phyloP scores from a whole-genome alignment of 805 yeast species.

The Sungouiella thailandica region DNA sequence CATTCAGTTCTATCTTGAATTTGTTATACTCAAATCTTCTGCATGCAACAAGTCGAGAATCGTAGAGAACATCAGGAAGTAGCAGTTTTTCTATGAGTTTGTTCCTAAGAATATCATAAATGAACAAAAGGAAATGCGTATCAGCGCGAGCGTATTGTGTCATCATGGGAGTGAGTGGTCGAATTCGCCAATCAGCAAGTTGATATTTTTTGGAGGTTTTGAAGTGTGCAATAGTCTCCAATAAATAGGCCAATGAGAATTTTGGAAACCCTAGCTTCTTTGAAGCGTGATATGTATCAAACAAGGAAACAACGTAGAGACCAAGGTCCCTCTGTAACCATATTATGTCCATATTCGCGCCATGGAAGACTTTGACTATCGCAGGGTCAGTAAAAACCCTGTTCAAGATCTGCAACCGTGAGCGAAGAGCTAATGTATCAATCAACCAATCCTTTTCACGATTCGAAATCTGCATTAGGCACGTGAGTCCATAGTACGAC shows the following conservation, averaged over 20 bases:
- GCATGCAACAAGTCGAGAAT: constrained; percentile 74
- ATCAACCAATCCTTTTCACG: constrained; percentile 79
- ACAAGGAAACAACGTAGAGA: constrained; percentile 77
- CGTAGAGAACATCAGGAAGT: constrained; percentile 57
- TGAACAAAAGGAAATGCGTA: constrained; percentile 83
- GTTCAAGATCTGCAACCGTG: constrained; percentile 64
- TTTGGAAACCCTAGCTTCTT: constrained; percentile 73
- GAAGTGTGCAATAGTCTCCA: constrained; percentile 77
- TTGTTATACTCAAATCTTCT: constrained; percentile 78
- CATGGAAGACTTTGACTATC: constrained; percentile 87
- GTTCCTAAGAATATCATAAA: constrained; percentile 70
- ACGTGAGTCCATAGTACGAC: constrained; percentile 84
- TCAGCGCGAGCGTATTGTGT: constrained; percentile 87
- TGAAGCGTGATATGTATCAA: constrained; percentile 92
- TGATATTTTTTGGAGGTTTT: constrained; percentile 92
- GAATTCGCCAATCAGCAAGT: constrained; percentile 90
- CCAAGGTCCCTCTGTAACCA: constrained; percentile 98
- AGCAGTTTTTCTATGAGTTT: constrained; percentile 48
- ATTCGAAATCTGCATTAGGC: constrained; percentile 87
- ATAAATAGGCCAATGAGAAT: constrained; percentile 76
- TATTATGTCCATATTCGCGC: constrained; percentile 93
- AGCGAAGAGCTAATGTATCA: constrained; percentile 78
- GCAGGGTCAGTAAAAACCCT: constrained; percentile 74
- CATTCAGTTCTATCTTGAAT: constrained; percentile 43
- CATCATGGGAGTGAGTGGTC: constrained; percentile 80